Evolutionary conservation across 73 alveolate species (phyloP).

Genomic region (Stentor roeselii): DNA sequence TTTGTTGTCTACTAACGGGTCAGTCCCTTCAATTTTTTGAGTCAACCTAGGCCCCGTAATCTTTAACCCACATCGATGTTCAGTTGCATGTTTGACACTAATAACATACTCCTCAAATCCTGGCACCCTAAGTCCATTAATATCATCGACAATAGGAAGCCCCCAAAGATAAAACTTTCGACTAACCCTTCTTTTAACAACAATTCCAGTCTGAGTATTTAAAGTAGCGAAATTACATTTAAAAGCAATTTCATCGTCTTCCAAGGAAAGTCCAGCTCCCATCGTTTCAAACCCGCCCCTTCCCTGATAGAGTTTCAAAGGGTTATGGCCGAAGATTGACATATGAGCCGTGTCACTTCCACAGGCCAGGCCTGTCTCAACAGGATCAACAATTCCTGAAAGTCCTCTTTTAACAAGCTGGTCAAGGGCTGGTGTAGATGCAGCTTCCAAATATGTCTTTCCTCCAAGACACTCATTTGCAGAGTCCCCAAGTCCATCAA

Average conservation of each 20-base stretch:
- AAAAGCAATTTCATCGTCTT: conserved; percentile 73
- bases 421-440: conserved; percentile 54
- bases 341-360: conserved; percentile 88
- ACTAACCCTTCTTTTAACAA: conserved; percentile 70
- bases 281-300: conserved; percentile 84
- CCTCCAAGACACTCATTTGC: conserved; percentile 33
- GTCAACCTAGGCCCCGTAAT: conserved; percentile 65
- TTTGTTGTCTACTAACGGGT: conserved; percentile 71
- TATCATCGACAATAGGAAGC: conserved; percentile 48
- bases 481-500: conserved; percentile 75
- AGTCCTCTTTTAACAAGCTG: conserved; percentile 55
- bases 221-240: conserved; percentile 76
- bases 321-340: conserved; percentile 77
- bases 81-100: conserved; percentile 70
- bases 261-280: conserved; percentile 82
- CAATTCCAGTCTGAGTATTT: conserved; percentile 63
- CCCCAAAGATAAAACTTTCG: conserved; percentile 83
- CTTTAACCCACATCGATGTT: conserved; percentile 75
- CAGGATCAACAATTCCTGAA: conserved; percentile 81
- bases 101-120: conserved; percentile 47
- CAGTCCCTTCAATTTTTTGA: conserved; percentile 66
- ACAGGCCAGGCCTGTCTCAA: conserved; percentile 77
- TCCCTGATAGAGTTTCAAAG: conserved; percentile 65
- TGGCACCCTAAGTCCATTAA: conserved; percentile 42
- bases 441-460: conserved; percentile 58